Evolutionary conservation across 2,329 filamentous ascomycete genomes (phyloP), one percentile per base, ranked within the genome.

Genomic region (Aspergillus unguis): DNA sequence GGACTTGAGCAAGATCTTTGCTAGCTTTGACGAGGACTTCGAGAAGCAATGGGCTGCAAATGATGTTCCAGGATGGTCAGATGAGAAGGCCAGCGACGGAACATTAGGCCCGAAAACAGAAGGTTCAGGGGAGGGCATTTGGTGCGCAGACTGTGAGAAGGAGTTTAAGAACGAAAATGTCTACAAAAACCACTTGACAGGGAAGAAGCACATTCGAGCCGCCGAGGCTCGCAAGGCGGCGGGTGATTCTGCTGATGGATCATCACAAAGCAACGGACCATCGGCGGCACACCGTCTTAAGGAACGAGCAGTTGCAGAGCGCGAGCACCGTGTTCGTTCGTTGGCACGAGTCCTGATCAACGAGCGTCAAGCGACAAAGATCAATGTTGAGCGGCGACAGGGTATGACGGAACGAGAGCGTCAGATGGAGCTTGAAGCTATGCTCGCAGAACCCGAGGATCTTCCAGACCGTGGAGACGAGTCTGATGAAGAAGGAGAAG

Each of bases 381-480:
- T 94, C 63, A 97, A 99, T 65, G 91, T 97, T 8, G 95, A 99
- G 79, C 88, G 94, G 47, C 94, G 90, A 71, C 90, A 95, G 69
- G 92, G 92, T 59, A 96, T 99, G 91, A 99, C 94, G 3, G 92
- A 97, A 68, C 86, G 91, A 31, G 94, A 99, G 71, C 87, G 94
- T 10, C 88, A 95, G 65, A 90, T 95, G 72, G 95, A 99, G 70
- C 81, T 96, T 9, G 92, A 96, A 50, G 91, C 92, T 41, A 76
- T 96, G 10, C 90, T 92, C 71, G 80, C 82, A 0, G 84, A 87
- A 60, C 70, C 74, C 0, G 79, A 80, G 17, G 62, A 70, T 17
- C 53, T 60, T 26, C 63, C 62, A 54, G 59, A 70, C 61, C 51
- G 73, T 63, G 59, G 64, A 3, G 80, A 81, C 6, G 80, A 80